phyloP scores from a whole-genome alignment of 768 basidiomycete genomes.

The Boletus edulis region DNA sequence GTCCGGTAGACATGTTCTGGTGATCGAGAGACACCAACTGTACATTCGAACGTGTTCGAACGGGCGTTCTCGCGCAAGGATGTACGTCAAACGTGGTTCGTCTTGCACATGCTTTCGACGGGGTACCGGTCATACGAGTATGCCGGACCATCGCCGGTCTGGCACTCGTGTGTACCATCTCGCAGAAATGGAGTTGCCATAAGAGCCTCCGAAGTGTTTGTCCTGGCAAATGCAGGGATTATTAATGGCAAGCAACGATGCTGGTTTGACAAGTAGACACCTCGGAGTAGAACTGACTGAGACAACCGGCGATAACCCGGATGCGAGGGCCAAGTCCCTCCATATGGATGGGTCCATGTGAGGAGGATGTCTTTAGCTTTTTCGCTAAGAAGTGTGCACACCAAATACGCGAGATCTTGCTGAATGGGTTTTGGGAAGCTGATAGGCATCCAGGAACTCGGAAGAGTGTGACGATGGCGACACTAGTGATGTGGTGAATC shows the following conservation, averaged over 20 bases:
- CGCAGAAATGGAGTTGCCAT: background rate
- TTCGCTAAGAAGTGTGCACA: too few relatives aligned
- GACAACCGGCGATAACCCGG: background rate
- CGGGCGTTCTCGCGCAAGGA: too few relatives aligned
- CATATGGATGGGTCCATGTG: background rate
- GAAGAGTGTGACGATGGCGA: background rate
- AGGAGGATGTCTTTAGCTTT: too few relatives aligned
- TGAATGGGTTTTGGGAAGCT: constrained; percentile 1
- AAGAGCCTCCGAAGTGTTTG: background rate
- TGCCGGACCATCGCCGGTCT: background rate
- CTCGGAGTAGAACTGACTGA: background rate
- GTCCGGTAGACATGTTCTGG: too few relatives aligned
- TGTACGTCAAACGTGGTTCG: too few relatives aligned
- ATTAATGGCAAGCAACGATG: too few relatives aligned
- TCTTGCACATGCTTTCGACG: too few relatives aligned
- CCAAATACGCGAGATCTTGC: background rate
- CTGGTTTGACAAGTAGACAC: too few relatives aligned
- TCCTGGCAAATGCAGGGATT: background rate
- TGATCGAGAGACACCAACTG: too few relatives aligned
- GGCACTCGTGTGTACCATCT: background rate
- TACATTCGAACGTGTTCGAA: background rate
- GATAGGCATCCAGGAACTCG: background rate
- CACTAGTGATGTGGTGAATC: background rate
- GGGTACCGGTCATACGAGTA: background rate
- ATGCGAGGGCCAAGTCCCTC: background rate